Percentiles rank a stretch among this genome's conserved stretches.
These are phyloP conservation scores for Pholiota microspora DNA, from an alignment of 768 basidiomycete genomes.

Conservation along the genomic window DNA sequence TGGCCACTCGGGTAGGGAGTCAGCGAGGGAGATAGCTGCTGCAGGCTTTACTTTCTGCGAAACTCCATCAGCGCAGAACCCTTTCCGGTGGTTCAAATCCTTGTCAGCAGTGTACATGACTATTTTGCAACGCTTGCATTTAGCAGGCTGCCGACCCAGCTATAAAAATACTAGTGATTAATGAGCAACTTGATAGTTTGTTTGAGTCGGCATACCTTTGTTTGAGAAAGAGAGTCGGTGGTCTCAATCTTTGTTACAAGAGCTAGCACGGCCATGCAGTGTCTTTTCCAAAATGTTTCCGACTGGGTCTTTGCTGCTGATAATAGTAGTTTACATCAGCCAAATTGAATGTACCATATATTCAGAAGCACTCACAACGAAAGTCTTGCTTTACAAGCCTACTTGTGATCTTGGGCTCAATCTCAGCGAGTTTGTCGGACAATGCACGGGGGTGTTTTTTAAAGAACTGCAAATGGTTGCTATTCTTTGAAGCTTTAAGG, in stretches of 20 bases:
- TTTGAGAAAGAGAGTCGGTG: too few relatives aligned
- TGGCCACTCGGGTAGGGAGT: too few relatives aligned
- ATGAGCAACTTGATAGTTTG: too few relatives aligned
- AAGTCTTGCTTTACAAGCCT: background rate
- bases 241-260: too few relatives aligned
- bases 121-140: constrained; percentile 5
- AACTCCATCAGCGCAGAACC: constrained; percentile 9
- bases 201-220: too few relatives aligned
- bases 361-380: constrained; percentile 4
- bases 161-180: too few relatives aligned
- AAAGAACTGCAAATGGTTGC: background rate
- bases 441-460: constrained; percentile 8
- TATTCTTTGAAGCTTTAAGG: background rate
- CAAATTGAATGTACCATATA: too few relatives aligned
- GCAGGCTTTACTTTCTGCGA: background rate
- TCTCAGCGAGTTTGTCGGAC: constrained; percentile 4
- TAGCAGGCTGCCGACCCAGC: background rate
- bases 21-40: too few relatives aligned
- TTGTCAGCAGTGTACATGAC: constrained; percentile 9
- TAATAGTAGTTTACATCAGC: too few relatives aligned
- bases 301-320: background rate
- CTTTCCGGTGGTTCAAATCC: too few relatives aligned
- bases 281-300: constrained; percentile 6
- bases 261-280: constrained; percentile 7
- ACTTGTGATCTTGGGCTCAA: background rate